Conservation (phyloP, 495 filamentous ascomycete genomes). For the Neurospora sp. region DNA sequence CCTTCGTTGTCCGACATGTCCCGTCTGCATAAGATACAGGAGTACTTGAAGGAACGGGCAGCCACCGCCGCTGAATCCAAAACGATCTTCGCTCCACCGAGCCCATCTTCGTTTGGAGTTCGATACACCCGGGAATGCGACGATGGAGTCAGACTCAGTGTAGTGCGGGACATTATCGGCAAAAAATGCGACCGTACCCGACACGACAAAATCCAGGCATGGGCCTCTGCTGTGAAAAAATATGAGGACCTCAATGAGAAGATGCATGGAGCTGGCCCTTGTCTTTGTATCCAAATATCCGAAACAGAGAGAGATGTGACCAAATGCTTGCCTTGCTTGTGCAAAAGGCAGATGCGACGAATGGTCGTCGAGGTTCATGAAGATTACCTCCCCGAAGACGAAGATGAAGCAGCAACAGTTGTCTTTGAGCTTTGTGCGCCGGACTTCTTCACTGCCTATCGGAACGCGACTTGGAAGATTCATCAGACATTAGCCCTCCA, state of each 20-base stretch:
- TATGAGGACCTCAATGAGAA: not conserved
- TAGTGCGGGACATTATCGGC: not conserved
- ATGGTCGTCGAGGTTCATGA: constrained; percentile 36
- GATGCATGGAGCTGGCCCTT: not conserved
- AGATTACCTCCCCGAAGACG: constrained; percentile 30
- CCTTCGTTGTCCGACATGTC: constrained; percentile 31
- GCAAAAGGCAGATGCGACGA: constrained; percentile 14
- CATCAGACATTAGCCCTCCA: constrained; percentile 13
- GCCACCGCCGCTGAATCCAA: constrained; percentile 25
- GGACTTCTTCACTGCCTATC: constrained; percentile 27
- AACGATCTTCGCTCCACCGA: constrained; percentile 24
- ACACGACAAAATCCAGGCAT: not conserved
- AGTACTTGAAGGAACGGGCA: not conserved
- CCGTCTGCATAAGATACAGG: constrained; percentile 24
- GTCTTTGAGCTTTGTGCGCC: constrained; percentile 38
- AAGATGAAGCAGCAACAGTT: constrained; percentile 16
- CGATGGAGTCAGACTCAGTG: not conserved
- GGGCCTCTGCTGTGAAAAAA: not conserved
- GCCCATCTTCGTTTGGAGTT: constrained; percentile 1
- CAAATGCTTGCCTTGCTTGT: not conserved
- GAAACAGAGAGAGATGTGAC: not conserved
- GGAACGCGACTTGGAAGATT: constrained; percentile 37
- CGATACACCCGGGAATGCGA: not conserved
- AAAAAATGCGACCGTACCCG: not conserved
- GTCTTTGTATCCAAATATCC: not conserved